A percentile compares a stretch with the other conserved stretches of the same genome.
These are phyloP conservation scores for Ephemerocybe angulata DNA, from an alignment of 768 basidiomycete genomes.

Conservation along the genomic window DNA sequence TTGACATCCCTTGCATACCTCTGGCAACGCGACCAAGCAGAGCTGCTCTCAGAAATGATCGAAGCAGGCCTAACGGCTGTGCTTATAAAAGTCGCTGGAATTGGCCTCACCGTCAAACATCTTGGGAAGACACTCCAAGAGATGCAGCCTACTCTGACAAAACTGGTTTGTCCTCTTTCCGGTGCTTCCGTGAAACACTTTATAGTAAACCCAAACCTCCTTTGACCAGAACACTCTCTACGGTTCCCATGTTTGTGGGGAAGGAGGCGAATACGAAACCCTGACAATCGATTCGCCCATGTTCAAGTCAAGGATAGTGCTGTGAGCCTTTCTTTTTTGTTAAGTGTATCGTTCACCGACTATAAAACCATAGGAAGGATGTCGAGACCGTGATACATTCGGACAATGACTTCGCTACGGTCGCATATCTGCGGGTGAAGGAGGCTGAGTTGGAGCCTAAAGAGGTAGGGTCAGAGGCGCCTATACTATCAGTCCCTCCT, in stretches of 20 bases:
- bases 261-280: slow-evolving; percentile 97
- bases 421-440: slow-evolving; percentile 86
- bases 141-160: slow-evolving; percentile 69
- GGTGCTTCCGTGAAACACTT: neutral
- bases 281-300: slow-evolving; percentile 87
- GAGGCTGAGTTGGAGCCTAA: slow-evolving; percentile 63
- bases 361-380: slow-evolving; percentile 41
- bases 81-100: slow-evolving; percentile 94
- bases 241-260: slow-evolving; percentile 92
- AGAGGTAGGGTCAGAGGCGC: slow-evolving; percentile 2
- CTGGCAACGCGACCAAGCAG: slow-evolving; percentile 91
- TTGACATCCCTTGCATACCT: slow-evolving; percentile 83
- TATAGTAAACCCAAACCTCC: neutral
- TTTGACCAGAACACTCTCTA: slow-evolving; percentile 64
- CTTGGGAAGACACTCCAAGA: slow-evolving; percentile 72
- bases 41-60: slow-evolving; percentile 86
- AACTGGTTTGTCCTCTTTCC: slow-evolving; percentile 50
- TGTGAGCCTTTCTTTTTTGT: slow-evolving; percentile 43
- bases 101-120: slow-evolving; percentile 75
- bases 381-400: slow-evolving; percentile 74
- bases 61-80: slow-evolving; percentile 72
- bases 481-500: slow-evolving; percentile 39
- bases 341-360: neutral
- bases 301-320: slow-evolving; percentile 70
- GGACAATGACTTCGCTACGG: slow-evolving; percentile 81